phyloP scores from a whole-genome alignment of 176 grass and related monocot species.

The Areca catechu region DNA sequence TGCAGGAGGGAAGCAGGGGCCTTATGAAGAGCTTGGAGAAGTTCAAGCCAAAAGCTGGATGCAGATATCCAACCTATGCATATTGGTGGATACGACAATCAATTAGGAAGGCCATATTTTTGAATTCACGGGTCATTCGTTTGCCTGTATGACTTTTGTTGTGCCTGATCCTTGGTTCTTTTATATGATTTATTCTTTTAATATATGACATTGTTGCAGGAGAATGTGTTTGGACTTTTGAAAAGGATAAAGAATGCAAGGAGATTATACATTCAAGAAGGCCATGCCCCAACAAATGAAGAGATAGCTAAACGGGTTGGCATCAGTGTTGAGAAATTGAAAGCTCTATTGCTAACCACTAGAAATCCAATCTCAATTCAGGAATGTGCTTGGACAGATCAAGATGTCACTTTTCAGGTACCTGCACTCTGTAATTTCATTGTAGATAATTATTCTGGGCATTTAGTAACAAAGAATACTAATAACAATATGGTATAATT shows the following conservation, averaged over 20 bases:
- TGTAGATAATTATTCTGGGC: no score
- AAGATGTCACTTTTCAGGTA: constrained; percentile 62
- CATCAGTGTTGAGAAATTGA: constrained; percentile 59
- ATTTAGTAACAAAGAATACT: no score
- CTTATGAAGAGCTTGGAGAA: constrained; percentile 88
- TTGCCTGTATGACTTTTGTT: constrained; percentile 41
- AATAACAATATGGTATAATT: no score
- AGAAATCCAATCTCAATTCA: constrained; percentile 58
- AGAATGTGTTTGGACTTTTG: constrained; percentile 52
- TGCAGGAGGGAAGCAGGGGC: constrained; percentile 72
- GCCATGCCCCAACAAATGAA: constrained; percentile 44
- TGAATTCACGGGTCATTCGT: constrained; percentile 67
- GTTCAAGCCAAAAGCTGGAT: constrained; percentile 73
- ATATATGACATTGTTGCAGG: constrained; percentile 26
- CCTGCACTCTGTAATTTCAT: no score
- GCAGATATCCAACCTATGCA: constrained; percentile 72
- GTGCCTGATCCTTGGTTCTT: neutral
- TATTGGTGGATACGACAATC: constrained; percentile 87
- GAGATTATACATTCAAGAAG: constrained; percentile 55
- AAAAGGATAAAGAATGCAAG: constrained; percentile 58
- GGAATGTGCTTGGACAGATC: constrained; percentile 45
- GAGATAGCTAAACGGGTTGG: constrained; percentile 56
- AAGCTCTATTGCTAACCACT: constrained; percentile 43
- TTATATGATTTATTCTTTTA: neutral
- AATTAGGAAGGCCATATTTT: constrained; percentile 74